Base-by-base conservation (phyloP, 2,329 filamentous ascomycete species). In the Didymella arachidicola region DNA sequence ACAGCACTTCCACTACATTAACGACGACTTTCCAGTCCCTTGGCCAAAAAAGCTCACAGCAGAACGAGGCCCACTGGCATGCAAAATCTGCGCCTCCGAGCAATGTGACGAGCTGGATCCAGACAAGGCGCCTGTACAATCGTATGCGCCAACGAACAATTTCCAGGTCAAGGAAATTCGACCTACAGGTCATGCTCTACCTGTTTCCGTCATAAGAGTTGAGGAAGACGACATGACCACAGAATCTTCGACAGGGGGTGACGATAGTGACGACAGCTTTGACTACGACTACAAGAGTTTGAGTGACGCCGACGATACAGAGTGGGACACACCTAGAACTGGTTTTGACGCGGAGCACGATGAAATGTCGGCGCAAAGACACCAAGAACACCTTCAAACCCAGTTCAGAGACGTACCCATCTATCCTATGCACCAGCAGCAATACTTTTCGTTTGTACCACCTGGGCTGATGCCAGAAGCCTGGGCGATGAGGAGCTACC, bases 211-310 rank as follows among this genome's bases (percentile, higher is more conserved):
- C 26, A 27, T 59, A 25, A 38, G 26, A 36, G 27, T 18, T 16
- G 52, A 44, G 29, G 5, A 30, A 5, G 22, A 29, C 16, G 25
- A 45, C 3, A 1, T 34, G 14, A 38, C 16, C 16, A 14, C 14
- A 18, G 41, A 30, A 10, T 41, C 19, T 18, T 11, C 27, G 18
- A 29, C 14, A 5, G 27, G 32, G 26, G 25, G 7, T 18, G 30
- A 19, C 12, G 30, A 27, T 1, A 29, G 18, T 14, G 12, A 34
- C 18, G 44, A 49, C 29, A 25, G 36, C 36, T 52, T 45, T 16
- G 18, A 60, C 34, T 52, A 29, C 27, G 36, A 56, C 38, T 54
- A 54, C 30, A 60, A 56, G 39, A 51, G 42, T 19, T 39, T 60
- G 57, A 56, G 52, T 26, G 38, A 26, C 19, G 51, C 48, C 4